Evolutionary conservation across 2,329 filamentous ascomycete species (phyloP), one percentile per base, ranked within the genome.

Genomic region (Ascochyta rabiei): DNA sequence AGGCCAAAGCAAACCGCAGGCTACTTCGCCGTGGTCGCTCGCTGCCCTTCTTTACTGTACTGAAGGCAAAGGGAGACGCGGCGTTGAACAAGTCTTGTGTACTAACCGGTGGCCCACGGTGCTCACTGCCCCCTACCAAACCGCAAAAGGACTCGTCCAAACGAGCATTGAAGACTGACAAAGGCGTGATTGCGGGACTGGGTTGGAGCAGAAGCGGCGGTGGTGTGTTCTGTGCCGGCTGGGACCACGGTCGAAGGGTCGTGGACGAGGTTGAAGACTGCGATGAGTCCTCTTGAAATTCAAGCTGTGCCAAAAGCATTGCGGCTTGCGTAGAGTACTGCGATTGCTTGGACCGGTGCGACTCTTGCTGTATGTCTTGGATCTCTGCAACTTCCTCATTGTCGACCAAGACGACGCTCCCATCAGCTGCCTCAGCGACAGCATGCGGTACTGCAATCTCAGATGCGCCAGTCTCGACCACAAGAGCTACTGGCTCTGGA

Each of bases 21-120:
- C 60, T 63, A 46, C 64, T 68, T 28, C 57, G 55, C 41, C 59
- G 59, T 21, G 59, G 16, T 43, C 42, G 57, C 13, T 56, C 45
- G 15, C 59, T 19, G 35, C 60, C 66, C 63, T 79, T 79, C 64
- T 79, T 80, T 30, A 75, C 66, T 10, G 76, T 77, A 47, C 74
- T 76, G 60, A 74, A 72, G 13, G 66, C 55, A 66, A 79, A 77
- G 37, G 78, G 63, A 40, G 76, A 69, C 46, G 71, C 75, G 59
- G 71, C 75, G 23, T 72, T 70, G 41, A 80, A 73, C 8, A 81
- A 62, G 15, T 77, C 76, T 49, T 81, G 79, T 2, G 79, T 81
- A 52, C 75, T 78, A 28, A 77, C 62, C 9, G 62, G 58, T 12
- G 59, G 47, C 4, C 49, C 63, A 24, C 49, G 48, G 21, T 59